phyloP scores from a whole-genome alignment of 2,329 filamentous ascomycete species.

The Beauveria sp. region DNA sequence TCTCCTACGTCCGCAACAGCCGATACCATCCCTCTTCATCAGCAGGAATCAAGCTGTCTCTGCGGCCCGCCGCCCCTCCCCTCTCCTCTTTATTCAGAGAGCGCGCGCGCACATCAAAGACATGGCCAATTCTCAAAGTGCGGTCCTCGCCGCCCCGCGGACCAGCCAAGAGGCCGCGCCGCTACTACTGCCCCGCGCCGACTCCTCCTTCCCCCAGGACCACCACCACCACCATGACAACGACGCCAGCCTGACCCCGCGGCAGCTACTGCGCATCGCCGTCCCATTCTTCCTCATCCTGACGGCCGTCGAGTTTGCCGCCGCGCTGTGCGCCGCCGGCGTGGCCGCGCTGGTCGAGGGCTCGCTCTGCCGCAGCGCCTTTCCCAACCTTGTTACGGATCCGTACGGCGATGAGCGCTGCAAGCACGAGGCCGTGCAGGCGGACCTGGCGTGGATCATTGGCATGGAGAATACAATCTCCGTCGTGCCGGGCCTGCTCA shows the following conservation, averaged over 20 bases:
- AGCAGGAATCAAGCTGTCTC: too few species aligned
- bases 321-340: not conserved
- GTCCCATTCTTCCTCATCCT: not conserved
- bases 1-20: too few species aligned
- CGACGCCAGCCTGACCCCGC: too few species aligned
- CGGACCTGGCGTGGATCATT: constrained; percentile 6
- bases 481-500: constrained; percentile 3
- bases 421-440: constrained; percentile 8
- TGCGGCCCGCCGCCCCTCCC: too few species aligned
- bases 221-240: not conserved
- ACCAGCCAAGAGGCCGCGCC: not conserved
- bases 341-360: constrained; percentile 8
- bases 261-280: not conserved
- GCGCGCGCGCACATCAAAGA: not conserved
- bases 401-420: constrained; percentile 8
- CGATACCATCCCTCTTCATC: too few species aligned
- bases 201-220: not conserved
- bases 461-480: constrained; percentile 6
- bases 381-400: not conserved
- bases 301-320: constrained; percentile 1
- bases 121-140: not conserved
- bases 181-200: not conserved
- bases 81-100: not conserved
- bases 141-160: not conserved
- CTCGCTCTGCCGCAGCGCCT: not conserved